Evolutionary conservation across 495 filamentous ascomycete genomes (phyloP), one percentile per base, ranked within the genome.

Genomic region (Hypomontagnella monticulosa): DNA sequence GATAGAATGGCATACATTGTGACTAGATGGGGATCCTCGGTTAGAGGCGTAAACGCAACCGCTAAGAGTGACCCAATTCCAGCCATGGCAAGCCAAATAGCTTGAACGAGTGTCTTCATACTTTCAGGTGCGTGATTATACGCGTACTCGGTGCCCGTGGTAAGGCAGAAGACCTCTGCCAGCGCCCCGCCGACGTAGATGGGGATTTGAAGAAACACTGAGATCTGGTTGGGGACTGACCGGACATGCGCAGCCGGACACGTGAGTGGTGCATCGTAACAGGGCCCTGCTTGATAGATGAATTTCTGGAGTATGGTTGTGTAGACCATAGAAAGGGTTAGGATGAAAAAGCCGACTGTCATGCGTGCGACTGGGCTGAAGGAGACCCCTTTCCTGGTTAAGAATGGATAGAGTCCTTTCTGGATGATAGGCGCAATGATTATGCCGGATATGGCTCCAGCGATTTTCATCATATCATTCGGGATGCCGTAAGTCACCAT

Each of bases 321-420:
- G 59, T 84, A 86, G 0, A 75, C 77, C 81, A 87, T 85, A 4
- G 77, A 66, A 3, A 71, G 59, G 2, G 77, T 66, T 19, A 76
- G 61, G 36, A 83, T 62, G 23, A 78, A 32, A 56, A 87, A 87
- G 0, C 77, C 82, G 8, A 79, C 61, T 4, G 80, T 67, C 40
- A 87, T 87, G 11, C 83, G 79, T 6, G 76, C 71, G n/a, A 87
- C 81, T 1, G 84, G 82, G 1, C 71, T 61, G 50, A 85, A 82
- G 11, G 52, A 46, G 53, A 87, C 76, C 2, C 70, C 61, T 15
- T 63, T 42, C 16, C 65, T 71, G 0, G 71, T 65, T 2, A 87
- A 76, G 14, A 75, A 61, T 0, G 81, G 80, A 55, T 83, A 85
- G 10, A 87, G 60, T 0, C 57, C 66, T 2, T 76, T 74, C 37